These are phyloP conservation scores for Chaetomidium leptoderma DNA, from an alignment of 495 filamentous ascomycete species.

Conservation along the genomic window DNA sequence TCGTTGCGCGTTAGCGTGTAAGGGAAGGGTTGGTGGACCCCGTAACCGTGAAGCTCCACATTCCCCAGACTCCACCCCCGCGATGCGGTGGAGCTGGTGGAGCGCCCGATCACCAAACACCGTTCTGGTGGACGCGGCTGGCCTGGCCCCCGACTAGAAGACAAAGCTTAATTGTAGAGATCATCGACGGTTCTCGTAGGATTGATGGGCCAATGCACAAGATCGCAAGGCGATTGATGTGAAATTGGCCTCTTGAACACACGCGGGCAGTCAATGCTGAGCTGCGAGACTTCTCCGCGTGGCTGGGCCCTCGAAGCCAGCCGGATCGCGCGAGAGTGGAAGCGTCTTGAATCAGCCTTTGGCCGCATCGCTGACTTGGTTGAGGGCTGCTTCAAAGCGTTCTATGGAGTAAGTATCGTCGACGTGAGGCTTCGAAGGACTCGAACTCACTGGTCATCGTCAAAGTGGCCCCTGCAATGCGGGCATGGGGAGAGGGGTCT, in stretches of 20 bases:
- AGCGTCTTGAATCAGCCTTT: too few species aligned
- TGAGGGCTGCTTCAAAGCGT: too few species aligned
- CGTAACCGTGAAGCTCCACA: constrained; percentile 17
- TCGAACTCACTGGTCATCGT: too few species aligned
- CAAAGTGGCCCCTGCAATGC: too few species aligned
- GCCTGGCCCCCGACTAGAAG: background rate
- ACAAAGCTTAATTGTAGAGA: background rate
- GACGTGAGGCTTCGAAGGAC: too few species aligned
- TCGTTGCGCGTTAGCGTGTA: constrained; percentile 8
- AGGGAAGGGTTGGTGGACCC: constrained; percentile 14
- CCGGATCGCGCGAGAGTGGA: too few species aligned
- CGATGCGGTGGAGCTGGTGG: constrained; percentile 23
- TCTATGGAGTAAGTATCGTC: too few species aligned
- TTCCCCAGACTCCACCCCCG: constrained; percentile 33
- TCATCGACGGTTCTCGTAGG: background rate
- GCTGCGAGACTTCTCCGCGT: too few species aligned
- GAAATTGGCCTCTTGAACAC: background rate
- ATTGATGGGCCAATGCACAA: background rate
- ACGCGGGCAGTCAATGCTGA: too few species aligned
- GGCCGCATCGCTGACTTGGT: too few species aligned
- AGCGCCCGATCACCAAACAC: constrained; percentile 15
- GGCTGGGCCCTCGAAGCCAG: too few species aligned
- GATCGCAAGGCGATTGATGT: background rate
- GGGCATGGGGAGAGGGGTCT: too few species aligned
- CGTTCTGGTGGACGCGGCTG: background rate